Evolutionary conservation across 2,329 filamentous ascomycete species (phyloP).

Genomic region (Ceratocystis albifundus): DNA sequence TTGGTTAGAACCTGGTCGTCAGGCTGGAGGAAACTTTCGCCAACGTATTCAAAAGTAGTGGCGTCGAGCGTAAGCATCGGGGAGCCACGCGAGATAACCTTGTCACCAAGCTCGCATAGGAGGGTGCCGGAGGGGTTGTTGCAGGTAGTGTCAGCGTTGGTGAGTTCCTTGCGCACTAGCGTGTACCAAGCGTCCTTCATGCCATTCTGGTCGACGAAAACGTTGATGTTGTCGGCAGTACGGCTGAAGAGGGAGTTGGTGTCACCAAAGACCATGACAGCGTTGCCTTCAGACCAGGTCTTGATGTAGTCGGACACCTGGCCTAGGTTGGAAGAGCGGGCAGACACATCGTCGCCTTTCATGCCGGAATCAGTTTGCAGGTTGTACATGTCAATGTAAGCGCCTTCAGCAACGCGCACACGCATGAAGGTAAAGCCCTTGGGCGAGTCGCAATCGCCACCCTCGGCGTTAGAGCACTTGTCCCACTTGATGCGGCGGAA

Average conservation of each 20-base stretch:
- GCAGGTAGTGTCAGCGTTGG: constrained; percentile 39
- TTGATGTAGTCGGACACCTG: constrained; percentile 50
- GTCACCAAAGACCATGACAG: constrained; percentile 54
- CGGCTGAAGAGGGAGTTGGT: constrained; percentile 55
- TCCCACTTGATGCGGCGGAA: constrained; percentile 49
- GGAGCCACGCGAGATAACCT: constrained; percentile 49
- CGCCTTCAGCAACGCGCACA: constrained; percentile 35
- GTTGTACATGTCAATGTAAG: constrained; percentile 54
- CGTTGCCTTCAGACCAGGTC: constrained; percentile 44
- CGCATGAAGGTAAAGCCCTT: constrained; percentile 62
- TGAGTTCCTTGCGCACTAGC: constrained; percentile 38
- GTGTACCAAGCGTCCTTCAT: constrained; percentile 51
- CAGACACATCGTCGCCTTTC: constrained; percentile 40
- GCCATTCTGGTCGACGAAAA: constrained; percentile 40
- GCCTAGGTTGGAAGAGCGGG: constrained; percentile 47
- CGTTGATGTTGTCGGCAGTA: constrained; percentile 41
- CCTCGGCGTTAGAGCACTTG: constrained; percentile 44
- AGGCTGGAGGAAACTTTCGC: constrained; percentile 44
- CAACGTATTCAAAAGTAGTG: constrained; percentile 44
- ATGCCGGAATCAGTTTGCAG: constrained; percentile 54
- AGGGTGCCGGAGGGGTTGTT: constrained; percentile 43
- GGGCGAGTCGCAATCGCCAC: constrained; percentile 52
- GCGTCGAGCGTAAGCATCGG: constrained; percentile 38
- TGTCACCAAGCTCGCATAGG: constrained; percentile 55
- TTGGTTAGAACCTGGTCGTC: constrained; percentile 49